These are phyloP conservation scores for Populus trichocarpa DNA, from an alignment of 441 rosid species.

Conservation along the genomic window DNA sequence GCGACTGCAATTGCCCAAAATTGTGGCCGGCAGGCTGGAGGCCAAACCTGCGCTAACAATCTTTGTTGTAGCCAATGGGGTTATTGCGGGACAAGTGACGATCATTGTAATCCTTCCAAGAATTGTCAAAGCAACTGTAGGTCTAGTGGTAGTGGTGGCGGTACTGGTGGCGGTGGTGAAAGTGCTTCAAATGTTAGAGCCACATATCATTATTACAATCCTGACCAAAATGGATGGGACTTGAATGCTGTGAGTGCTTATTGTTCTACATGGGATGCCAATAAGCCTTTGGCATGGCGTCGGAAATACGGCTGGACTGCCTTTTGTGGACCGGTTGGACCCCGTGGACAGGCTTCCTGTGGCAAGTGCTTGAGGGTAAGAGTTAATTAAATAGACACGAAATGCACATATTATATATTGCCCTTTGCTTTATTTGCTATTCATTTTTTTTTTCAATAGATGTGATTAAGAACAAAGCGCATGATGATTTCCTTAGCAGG, in stretches of 20 bases:
- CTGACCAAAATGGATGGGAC: constrained; percentile 27
- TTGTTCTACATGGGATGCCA: constrained; percentile 35
- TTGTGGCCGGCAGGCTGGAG: constrained; percentile 49
- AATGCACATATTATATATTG: too few species aligned
- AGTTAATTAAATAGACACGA: neutral
- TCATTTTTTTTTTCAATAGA: too few species aligned
- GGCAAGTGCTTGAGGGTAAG: constrained; percentile 36
- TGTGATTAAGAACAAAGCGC: neutral
- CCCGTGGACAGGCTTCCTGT: constrained; percentile 26
- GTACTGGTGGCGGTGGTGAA: neutral
- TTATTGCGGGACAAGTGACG: constrained; percentile 45
- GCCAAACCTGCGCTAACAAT: constrained; percentile 36
- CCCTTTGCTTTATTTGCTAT: too few species aligned
- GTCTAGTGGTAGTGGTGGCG: neutral
- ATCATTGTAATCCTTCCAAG: constrained; percentile 38
- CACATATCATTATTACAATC: constrained; percentile 28
- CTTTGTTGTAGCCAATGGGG: constrained; percentile 53
- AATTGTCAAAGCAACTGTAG: constrained; percentile 38
- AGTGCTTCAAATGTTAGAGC: constrained; percentile 36
- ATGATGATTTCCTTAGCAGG: too few species aligned
- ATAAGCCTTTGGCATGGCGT: constrained; percentile 32
- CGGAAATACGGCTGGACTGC: constrained; percentile 36
- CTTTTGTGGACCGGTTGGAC: constrained; percentile 28
- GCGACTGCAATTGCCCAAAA: neutral
- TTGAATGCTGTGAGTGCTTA: constrained; percentile 21